Evolutionary conservation across 441 rosid species (phyloP).

Genomic region (Bocquillonia castaneifolia): DNA sequence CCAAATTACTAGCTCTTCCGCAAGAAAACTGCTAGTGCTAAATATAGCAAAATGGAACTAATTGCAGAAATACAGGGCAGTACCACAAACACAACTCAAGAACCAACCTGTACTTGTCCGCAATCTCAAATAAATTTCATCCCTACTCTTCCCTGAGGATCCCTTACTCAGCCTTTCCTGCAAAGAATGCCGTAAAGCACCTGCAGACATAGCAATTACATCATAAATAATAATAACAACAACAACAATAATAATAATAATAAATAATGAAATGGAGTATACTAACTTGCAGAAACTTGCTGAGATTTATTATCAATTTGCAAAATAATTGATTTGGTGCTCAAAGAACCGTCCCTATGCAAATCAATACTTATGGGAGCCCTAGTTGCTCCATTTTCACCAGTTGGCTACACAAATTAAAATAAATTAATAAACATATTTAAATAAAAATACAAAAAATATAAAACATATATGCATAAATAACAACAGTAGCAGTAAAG

Average conservation of each 20-base stretch:
- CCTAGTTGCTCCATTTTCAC: conserved; percentile 94
- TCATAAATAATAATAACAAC: too few species aligned
- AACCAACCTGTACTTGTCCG: conserved; percentile 71
- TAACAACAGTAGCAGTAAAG: not conserved
- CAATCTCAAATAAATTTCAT: conserved; percentile 75
- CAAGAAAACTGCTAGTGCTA: not conserved
- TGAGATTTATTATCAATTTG: conserved; percentile 82
- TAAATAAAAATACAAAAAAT: not conserved
- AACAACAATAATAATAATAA: not conserved
- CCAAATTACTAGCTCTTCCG: not conserved
- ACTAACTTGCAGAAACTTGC: conserved; percentile 81
- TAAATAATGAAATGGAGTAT: conserved; percentile 11
- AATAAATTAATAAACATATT: not conserved
- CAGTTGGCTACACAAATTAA: conserved; percentile 54
- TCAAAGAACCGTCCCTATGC: conserved; percentile 52
- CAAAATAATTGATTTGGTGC: conserved; percentile 63
- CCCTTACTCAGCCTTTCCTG: conserved; percentile 85
- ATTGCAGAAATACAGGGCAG: not conserved
- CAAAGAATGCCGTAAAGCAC: conserved; percentile 78
- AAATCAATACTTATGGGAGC: conserved; percentile 77
- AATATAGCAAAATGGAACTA: not conserved
- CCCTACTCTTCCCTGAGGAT: conserved; percentile 60
- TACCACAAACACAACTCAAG: not conserved
- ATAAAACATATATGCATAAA: not conserved
- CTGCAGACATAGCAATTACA: too few species aligned